These are phyloP conservation scores for Cicer yamashitae DNA, from an alignment of 306 rosid species.

Conservation along the genomic window DNA sequence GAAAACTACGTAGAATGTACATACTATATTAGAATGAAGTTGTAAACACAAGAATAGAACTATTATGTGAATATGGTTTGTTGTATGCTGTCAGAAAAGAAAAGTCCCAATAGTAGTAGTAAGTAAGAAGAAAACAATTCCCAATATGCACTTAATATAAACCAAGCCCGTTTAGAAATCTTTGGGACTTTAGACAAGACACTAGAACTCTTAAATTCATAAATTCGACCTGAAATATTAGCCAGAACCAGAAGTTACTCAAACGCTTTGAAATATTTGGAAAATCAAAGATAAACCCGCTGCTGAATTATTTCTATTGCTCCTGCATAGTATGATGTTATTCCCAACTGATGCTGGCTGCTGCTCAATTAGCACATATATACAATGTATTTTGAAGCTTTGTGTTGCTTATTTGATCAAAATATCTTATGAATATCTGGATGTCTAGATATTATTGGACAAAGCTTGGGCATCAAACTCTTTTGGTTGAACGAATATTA, in stretches of 20 bases:
- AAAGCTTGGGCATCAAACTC: not conserved
- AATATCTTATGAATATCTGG: not conserved
- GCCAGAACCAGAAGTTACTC: not conserved
- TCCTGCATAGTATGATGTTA: not conserved
- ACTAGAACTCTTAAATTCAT: not conserved
- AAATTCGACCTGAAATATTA: not conserved
- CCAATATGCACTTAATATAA: not conserved
- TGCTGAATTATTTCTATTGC: not conserved
- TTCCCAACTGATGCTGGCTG: not conserved
- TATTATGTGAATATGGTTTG: not conserved
- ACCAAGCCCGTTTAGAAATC: not conserved
- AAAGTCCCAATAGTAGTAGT: not conserved
- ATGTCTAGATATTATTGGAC: not conserved
- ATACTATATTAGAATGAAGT: not conserved
- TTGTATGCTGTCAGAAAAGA: conserved; percentile 12
- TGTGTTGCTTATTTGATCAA: not conserved
- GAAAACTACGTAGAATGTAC: not conserved
- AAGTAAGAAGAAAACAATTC: not conserved
- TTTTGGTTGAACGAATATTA: not conserved
- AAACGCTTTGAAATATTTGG: not conserved
- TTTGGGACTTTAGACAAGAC: not conserved
- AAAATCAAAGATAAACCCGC: not conserved
- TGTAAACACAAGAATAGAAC: not conserved
- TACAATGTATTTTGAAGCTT: not conserved
- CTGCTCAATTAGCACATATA: not conserved